Evolutionary conservation across 148 eudicot species (phyloP).

Genomic region (Vaccinium vitisidaea): DNA sequence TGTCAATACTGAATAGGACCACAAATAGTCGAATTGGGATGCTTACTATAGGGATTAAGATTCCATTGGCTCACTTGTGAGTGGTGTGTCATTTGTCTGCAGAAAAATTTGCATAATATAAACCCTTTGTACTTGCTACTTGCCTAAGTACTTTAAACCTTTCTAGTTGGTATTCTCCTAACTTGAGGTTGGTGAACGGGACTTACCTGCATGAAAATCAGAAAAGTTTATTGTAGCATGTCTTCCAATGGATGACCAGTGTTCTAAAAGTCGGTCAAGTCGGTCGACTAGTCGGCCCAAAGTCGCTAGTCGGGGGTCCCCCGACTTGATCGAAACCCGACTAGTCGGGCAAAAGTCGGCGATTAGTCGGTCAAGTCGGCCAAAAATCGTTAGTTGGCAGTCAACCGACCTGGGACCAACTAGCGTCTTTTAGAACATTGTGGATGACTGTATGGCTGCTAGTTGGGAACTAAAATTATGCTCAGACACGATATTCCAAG

Average conservation of each 20-base stretch:
- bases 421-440: no score
- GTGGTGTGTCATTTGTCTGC: background rate
- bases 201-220: background rate
- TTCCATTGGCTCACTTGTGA: background rate
- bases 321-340: no score
- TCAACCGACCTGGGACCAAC: no score
- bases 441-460: background rate
- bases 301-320: no score
- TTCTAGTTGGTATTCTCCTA: background rate
- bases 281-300: no score
- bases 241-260: no score
- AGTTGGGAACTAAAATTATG: background rate
- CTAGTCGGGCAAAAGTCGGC: no score
- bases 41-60: no score
- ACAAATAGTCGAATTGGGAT: background rate
- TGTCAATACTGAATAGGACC: background rate
- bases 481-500: background rate
- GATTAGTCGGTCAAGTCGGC: no score
- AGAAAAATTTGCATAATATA: background rate
- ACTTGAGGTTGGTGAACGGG: background rate
- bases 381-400: no score
- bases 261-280: no score
- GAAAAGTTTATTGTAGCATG: background rate
- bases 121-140: background rate
- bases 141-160: background rate